Evolutionary conservation across 768 basidiomycete species (phyloP).

Genomic region (Lactarius quietus): DNA sequence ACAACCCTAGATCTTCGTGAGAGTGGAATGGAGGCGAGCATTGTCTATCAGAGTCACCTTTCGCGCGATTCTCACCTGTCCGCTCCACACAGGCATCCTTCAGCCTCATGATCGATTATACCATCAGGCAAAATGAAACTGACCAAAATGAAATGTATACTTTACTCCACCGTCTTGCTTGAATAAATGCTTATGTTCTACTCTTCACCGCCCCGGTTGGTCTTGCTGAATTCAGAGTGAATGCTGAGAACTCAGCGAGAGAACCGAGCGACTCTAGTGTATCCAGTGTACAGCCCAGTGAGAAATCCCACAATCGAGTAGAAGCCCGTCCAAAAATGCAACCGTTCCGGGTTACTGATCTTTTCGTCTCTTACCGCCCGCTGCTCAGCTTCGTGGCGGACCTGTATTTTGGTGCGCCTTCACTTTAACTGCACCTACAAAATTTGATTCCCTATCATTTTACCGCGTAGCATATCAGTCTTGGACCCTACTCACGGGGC

Average conservation of each 20-base stretch:
- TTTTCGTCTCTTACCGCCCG: constrained; percentile 3
- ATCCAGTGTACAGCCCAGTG: background rate
- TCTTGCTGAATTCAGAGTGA: constrained; percentile 6
- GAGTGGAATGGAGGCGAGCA: constrained; percentile 48
- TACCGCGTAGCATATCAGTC: constrained; percentile 61
- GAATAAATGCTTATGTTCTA: constrained; percentile 23
- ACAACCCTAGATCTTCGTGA: constrained; percentile 55
- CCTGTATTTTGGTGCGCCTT: constrained; percentile 56
- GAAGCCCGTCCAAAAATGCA: constrained; percentile 5
- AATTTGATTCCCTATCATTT: constrained; percentile 4
- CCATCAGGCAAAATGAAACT: constrained; percentile 23
- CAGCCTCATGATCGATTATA: constrained; percentile 30
- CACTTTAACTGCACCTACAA: constrained; percentile 2
- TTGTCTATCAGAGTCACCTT: background rate
- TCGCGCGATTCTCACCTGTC: constrained; percentile 1
- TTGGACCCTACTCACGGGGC: constrained; percentile 79
- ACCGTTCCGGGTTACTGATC: background rate
- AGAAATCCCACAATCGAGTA: constrained; percentile 1
- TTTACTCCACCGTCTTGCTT: constrained; percentile 41
- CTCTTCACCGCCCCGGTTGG: background rate
- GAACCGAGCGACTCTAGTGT: constrained; percentile 10
- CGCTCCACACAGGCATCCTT: constrained; percentile 26
- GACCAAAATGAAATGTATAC: constrained; percentile 44
- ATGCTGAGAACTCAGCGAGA: constrained; percentile 7
- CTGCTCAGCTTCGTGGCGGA: constrained; percentile 39